Evolutionary conservation across 768 basidiomycete species (phyloP).

Genomic region (Rhodotorula sphaerocarpa): DNA sequence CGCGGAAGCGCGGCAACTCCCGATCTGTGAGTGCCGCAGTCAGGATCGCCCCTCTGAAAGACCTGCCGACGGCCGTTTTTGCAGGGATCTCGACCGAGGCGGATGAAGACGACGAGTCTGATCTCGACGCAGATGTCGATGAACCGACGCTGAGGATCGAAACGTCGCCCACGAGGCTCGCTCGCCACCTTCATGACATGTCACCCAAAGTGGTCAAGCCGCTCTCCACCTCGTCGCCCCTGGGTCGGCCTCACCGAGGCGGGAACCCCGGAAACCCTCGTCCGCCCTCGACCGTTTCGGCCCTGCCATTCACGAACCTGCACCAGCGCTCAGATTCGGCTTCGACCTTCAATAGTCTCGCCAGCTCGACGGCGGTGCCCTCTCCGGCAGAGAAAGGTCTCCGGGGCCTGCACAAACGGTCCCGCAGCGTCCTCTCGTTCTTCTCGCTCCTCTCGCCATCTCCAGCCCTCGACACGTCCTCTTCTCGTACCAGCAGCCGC

Average conservation of each 20-base stretch:
- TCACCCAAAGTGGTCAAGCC: too few species aligned
- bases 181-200: background rate
- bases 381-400: too few species aligned
- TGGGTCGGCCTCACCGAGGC: too few species aligned
- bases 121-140: constrained; percentile 12
- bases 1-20: constrained; percentile 13
- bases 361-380: background rate
- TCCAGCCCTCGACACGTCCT: background rate
- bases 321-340: constrained; percentile 10
- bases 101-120: too few species aligned
- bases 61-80: too few species aligned
- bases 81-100: constrained; percentile 17
- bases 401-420: constrained; percentile 15
- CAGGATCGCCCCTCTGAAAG: too few species aligned
- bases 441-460: constrained; percentile 5
- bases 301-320: constrained; percentile 8
- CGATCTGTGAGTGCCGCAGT: constrained; percentile 8
- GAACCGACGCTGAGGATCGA: constrained; percentile 30
- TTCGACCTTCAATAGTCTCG: background rate
- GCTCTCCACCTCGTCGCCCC: too few species aligned
- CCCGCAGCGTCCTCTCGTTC: constrained; percentile 22
- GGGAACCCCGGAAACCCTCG: background rate
- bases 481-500: background rate
- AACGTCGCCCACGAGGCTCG: constrained; percentile 1
- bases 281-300: background rate